Base-by-base conservation (phyloP, 163 green algal genomes). In the Chlamydomonas reinhardtii region DNA sequence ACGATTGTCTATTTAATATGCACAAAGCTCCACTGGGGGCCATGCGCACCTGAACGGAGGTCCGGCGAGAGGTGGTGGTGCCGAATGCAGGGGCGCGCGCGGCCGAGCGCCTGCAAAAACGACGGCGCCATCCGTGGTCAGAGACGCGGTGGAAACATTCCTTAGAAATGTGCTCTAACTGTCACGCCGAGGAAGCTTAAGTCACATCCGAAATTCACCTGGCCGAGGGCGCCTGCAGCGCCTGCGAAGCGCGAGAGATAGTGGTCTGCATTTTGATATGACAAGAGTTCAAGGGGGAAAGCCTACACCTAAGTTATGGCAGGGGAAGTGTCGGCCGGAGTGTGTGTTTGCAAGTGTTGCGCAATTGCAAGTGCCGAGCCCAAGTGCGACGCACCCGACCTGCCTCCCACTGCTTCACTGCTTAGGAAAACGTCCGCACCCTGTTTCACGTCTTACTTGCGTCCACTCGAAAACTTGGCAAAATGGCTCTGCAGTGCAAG, bases 201-300 rank as follows among this genome's bases (percentile, higher is more conserved):
- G 43, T 29, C 25, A 69, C 25, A 69, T 32, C 25, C 25, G 65
- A 35, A 73, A 29, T n/a, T 52, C 68, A 85, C 79, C 79, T 85
- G 25, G 31, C 32, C 31, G 54, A 16, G 79, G 68, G 68, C 15
- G 66, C 31, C 54, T 71, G 43, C 32, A 78, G 32, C 22, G 48
- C 68, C 52, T 78, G 68, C 31, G 32, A 70, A 35, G 65, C 52
- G 15, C 69, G 79, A 8, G 48, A 77, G 19, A 85, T 17, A 4
- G 79, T 39, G 12, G 79, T 73, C 68, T 85, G 79, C 79, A 85
- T 85, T 48, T 68, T 64, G n/a, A 2, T n/a, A 19, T 5, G 39
- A 48, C 39, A 48, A 48, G 9, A 14, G 17, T 56, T 56, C 9
- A 9, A 56, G 19, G 48, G 48, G 48, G 9, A 12, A 19, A 1